Evolutionary conservation across 768 basidiomycete species (phyloP).

Genomic region (Trametes coccinea): DNA sequence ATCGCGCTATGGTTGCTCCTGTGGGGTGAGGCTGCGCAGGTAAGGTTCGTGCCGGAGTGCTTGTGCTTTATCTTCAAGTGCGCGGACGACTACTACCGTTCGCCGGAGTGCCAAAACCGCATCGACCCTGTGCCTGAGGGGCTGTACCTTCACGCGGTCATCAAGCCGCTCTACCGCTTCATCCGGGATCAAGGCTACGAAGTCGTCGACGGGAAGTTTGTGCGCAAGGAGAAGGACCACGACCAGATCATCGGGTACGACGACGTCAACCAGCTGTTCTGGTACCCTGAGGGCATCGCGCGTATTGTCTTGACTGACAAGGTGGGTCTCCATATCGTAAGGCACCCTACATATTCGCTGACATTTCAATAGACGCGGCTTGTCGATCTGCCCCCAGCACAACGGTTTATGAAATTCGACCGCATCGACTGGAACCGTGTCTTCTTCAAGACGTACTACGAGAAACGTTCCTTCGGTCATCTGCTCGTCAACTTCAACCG

Average conservation of each 20-base stretch:
- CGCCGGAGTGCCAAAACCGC: slow-evolving; percentile 94
- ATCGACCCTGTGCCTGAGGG: slow-evolving; percentile 93
- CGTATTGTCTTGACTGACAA: slow-evolving; percentile 87
- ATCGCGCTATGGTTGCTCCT: slow-evolving; percentile 93
- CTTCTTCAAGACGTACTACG: slow-evolving; percentile 99
- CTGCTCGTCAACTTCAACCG: slow-evolving; percentile 99
- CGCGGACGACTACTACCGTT: slow-evolving; percentile 99
- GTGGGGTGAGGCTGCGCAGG: slow-evolving; percentile 98
- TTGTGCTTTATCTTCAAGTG: slow-evolving; percentile 99
- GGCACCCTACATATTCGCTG: background rate
- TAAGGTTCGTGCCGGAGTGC: slow-evolving; percentile 94
- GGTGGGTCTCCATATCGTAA: slow-evolving; percentile 40
- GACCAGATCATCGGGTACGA: slow-evolving; percentile 96
- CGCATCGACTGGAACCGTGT: slow-evolving; percentile 94
- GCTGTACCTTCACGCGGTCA: slow-evolving; percentile 85
- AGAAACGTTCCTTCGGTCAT: slow-evolving; percentile 96
- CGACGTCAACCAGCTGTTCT: slow-evolving; percentile 98
- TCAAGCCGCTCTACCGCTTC: slow-evolving; percentile 94
- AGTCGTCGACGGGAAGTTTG: slow-evolving; percentile 92
- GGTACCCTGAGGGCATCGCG: slow-evolving; percentile 99
- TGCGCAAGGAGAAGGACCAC: slow-evolving; percentile 91
- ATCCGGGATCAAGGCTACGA: slow-evolving; percentile 98
- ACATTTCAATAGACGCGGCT: slow-evolving; percentile 65
- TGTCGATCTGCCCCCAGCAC: slow-evolving; percentile 86
- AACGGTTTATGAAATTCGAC: slow-evolving; percentile 97